Conservation (phyloP, 2,329 filamentous ascomycete species). For the Aspergillus caelatus region DNA sequence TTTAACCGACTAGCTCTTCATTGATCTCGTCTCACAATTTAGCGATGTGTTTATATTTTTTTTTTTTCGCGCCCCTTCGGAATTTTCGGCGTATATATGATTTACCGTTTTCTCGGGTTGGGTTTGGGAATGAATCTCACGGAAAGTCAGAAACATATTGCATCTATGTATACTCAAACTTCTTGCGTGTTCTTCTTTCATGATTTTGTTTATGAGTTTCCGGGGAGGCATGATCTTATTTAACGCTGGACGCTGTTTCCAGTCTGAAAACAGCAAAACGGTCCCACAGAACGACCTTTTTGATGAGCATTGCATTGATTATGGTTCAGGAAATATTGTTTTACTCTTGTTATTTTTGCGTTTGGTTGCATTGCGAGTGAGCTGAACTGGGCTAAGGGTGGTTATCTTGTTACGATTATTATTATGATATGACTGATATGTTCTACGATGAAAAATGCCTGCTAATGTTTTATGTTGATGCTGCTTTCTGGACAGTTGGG, state of each 20-base stretch:
- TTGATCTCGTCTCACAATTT: constrained; percentile 23
- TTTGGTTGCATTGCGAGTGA: constrained; percentile 24
- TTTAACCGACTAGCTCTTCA: constrained; percentile 22
- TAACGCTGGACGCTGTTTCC: constrained; percentile 4
- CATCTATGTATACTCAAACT: constrained; percentile 21
- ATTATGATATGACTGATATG: constrained; percentile 28
- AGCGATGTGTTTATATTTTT: constrained; percentile 26
- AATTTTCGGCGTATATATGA: constrained; percentile 22
- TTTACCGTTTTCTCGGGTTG: constrained; percentile 16
- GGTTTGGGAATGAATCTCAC: constrained; percentile 19
- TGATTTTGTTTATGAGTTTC: constrained; percentile 1
- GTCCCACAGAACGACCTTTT: constrained; percentile 12
- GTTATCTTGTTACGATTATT: constrained; percentile 24
- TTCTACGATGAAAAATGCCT: constrained; percentile 24
- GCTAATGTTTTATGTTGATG: constrained; percentile 22
- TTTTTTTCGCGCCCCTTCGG: constrained; percentile 20
- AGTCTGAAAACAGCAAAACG: constrained; percentile 9
- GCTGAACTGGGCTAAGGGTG: constrained; percentile 18
- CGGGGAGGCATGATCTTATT: constrained; percentile 10
- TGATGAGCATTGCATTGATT: constrained; percentile 8
- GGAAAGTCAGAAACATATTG: constrained; percentile 16
- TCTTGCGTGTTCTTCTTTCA: constrained; percentile 5
- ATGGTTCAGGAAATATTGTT: constrained; percentile 7
- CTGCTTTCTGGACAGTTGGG: constrained; percentile 17
- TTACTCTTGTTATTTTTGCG: background rate